Conservation (phyloP, 2,329 filamentous ascomycete species). For the Zopfia rhizophila region DNA sequence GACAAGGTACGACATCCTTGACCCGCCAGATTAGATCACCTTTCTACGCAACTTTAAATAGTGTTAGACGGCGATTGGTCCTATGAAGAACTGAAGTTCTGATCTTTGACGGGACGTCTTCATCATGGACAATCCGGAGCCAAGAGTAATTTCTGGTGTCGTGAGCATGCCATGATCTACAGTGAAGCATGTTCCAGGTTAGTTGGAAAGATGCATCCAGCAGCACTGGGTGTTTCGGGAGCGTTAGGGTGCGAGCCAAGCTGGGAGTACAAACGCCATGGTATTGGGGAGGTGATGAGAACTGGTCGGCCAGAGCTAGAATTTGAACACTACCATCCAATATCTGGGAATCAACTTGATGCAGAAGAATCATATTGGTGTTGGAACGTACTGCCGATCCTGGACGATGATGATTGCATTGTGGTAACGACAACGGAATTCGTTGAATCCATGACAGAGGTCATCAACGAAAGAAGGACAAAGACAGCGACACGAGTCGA, state of each 20-base stretch:
- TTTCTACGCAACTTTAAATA: slow-evolving; percentile 60
- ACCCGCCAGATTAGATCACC: slow-evolving; percentile 38
- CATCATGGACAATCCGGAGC: slow-evolving; percentile 43
- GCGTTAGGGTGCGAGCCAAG: slow-evolving; percentile 77
- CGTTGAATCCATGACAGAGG: not conserved
- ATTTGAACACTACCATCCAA: slow-evolving; percentile 69
- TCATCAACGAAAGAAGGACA: slow-evolving; percentile 28
- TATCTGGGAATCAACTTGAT: slow-evolving; percentile 71
- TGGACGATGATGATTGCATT: slow-evolving; percentile 74
- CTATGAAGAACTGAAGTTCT: slow-evolving; percentile 59
- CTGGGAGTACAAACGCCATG: slow-evolving; percentile 50
- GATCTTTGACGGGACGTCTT: slow-evolving; percentile 56
- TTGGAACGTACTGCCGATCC: slow-evolving; percentile 77
- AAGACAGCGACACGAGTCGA: slow-evolving; percentile 13
- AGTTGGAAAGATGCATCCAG: slow-evolving; percentile 58
- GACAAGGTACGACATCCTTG: slow-evolving; percentile 5
- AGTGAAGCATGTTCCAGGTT: slow-evolving; percentile 49
- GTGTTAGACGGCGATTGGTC: slow-evolving; percentile 59
- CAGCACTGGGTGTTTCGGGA: slow-evolving; percentile 63
- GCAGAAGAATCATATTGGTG: slow-evolving; percentile 80
- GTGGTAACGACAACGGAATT: slow-evolving; percentile 57
- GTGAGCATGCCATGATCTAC: slow-evolving; percentile 51
- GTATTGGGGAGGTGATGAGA: slow-evolving; percentile 40
- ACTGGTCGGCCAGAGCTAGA: slow-evolving; percentile 20
- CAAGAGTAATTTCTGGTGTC: slow-evolving; percentile 48